Evolutionary conservation across 2,329 filamentous ascomycete genomes (phyloP).

Genomic region (Pezizomycotina sp.): DNA sequence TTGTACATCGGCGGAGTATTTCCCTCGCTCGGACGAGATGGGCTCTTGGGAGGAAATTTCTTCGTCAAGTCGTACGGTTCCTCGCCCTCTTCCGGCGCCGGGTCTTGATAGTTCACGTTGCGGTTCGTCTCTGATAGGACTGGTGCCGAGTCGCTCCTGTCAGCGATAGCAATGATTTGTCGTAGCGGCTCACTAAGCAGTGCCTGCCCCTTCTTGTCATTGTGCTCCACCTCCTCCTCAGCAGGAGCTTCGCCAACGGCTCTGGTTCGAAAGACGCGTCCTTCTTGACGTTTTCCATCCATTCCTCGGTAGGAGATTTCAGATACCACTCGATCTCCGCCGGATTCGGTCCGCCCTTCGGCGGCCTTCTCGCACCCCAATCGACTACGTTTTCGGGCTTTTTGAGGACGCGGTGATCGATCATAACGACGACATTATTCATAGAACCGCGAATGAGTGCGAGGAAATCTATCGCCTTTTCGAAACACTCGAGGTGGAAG

Average conservation of each 20-base stretch:
- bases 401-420: slow-evolving; percentile 15
- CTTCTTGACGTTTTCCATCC: slow-evolving; percentile 9
- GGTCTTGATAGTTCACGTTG: no score
- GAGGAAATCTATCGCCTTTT: slow-evolving; percentile 12
- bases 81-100: no score
- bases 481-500: slow-evolving; percentile 18
- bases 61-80: no score
- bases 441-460: slow-evolving; percentile 8
- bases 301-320: slow-evolving; percentile 14
- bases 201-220: slow-evolving; percentile 17
- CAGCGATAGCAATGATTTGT: no score
- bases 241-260: slow-evolving; percentile 10
- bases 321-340: slow-evolving; percentile 19
- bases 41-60: no score
- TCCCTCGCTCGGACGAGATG: no score
- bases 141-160: no score
- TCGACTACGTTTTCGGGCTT: slow-evolving; percentile 16
- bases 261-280: slow-evolving; percentile 11
- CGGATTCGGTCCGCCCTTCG: slow-evolving; percentile 18
- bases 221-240: slow-evolving; percentile 14
- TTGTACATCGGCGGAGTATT: no score
- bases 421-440: slow-evolving; percentile 6
- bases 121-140: no score
- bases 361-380: slow-evolving; percentile 16
- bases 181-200: no score